Percentiles rank a stretch among this genome's conserved stretches.
These are phyloP conservation scores for Dendrocalamus latiflorus DNA, from an alignment of 202 grass and related monocot species.

Conservation along the genomic window DNA sequence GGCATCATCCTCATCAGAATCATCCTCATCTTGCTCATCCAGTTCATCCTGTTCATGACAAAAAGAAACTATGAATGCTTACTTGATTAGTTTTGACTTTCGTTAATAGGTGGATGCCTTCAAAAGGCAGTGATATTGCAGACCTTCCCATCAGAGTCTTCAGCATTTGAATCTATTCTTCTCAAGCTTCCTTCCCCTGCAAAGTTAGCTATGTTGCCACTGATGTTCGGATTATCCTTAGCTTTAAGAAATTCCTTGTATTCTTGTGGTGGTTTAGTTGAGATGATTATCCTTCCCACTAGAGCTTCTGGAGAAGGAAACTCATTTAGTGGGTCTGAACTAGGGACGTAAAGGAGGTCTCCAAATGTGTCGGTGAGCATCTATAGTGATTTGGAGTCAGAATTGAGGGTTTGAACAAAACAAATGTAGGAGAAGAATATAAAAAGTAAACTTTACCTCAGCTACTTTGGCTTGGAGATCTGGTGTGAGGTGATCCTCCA, in stretches of 20 bases:
- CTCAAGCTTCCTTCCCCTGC: conserved; percentile 34
- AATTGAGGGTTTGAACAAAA: background rate
- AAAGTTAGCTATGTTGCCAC: conserved; percentile 17
- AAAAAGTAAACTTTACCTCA: conserved; percentile 36
- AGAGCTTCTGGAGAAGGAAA: conserved; percentile 75
- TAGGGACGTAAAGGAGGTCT: conserved; percentile 58
- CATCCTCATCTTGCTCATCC: conserved; percentile 52
- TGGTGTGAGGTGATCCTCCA: conserved; percentile 80
- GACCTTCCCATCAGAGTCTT: conserved; percentile 57
- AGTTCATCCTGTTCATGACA: conserved; percentile 45
- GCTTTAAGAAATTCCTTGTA: conserved; percentile 55
- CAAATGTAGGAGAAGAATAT: background rate
- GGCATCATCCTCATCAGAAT: conserved; percentile 50
- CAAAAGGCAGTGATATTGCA: conserved; percentile 16
- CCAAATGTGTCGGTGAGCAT: conserved; percentile 77
- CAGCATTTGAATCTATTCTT: conserved; percentile 41
- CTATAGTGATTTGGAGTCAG: conserved; percentile 39
- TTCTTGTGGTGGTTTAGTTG: conserved; percentile 84
- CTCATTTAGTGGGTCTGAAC: conserved; percentile 50
- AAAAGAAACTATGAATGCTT: background rate
- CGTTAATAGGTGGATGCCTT: background rate
- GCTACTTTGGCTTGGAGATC: conserved; percentile 83
- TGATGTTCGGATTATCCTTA: conserved; percentile 25
- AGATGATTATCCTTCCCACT: conserved; percentile 67
- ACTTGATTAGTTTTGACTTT: background rate